phyloP scores from a whole-genome alignment of 164 flowering plant genomes.

The Liquidambar formosana region DNA sequence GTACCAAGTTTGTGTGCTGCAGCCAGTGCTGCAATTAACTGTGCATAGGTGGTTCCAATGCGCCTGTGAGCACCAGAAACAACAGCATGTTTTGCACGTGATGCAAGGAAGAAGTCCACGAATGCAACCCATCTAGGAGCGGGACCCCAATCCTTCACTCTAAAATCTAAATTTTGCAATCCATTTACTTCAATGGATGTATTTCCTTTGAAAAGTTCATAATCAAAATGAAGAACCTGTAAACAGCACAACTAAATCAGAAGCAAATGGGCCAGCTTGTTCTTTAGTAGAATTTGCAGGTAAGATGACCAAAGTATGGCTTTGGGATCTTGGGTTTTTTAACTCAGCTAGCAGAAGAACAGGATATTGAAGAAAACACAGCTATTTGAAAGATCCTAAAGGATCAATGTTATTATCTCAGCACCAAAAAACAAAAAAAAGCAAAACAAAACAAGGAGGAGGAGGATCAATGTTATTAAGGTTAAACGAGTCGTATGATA shows the following conservation, averaged over 20 bases:
- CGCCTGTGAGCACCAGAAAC: constrained; percentile 92
- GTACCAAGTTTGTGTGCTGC: constrained; percentile 75
- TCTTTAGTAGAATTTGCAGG: no score
- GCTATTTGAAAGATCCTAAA: neutral
- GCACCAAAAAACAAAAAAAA: no score
- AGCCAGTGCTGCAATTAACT: constrained; percentile 88
- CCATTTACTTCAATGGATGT: constrained; percentile 33
- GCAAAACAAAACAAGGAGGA: no score
- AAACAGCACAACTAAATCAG: constrained; percentile 8
- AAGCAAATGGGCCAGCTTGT: neutral
- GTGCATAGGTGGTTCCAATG: constrained; percentile 97
- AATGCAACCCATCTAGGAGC: constrained; percentile 99
- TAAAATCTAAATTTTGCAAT: constrained; percentile 42
- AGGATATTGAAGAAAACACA: neutral
- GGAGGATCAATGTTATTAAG: no score
- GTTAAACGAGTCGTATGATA: neutral
- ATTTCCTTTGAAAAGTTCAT: constrained; percentile 61
- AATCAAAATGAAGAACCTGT: constrained; percentile 88
- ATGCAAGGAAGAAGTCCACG: constrained; percentile 95
- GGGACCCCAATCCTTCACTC: constrained; percentile 98
- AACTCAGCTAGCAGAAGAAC: neutral
- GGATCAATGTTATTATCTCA: no score
- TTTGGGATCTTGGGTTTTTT: neutral
- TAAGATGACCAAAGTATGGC: neutral
- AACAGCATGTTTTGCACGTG: constrained; percentile 84